Evolutionary conservation across 371 early-diverging fungal genomes (phyloP), one percentile per base, ranked within the genome.

Genomic region (Mortierella sp.): DNA sequence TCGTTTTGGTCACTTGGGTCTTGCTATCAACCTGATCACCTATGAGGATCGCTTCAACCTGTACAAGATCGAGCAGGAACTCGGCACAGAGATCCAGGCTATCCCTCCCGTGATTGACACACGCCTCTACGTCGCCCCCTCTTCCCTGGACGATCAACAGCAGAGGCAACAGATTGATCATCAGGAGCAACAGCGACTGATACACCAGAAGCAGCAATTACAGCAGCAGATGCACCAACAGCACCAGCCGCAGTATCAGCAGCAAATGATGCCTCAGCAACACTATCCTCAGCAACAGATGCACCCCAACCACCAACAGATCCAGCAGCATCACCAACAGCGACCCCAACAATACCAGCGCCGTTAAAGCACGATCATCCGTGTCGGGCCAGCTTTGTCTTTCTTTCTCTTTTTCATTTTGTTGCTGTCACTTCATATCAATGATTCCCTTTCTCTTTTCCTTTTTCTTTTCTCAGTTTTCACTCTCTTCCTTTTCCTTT

Each of bases 21-120:
- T 99, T 29, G 99, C 99, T 21, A 97, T 99, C 88, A 99, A 98
- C 88, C 91, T 99, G 83, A 96, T 99, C 80, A 98, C 99, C 4
- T 95, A 97, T 83, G 99, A 99, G 80, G 98, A 99, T 88, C 92
- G 98, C 72, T 97, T 96, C 89, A 97, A 97, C 88, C 91, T 99
- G 71, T 98, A 97, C 92, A 94, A 95, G 89, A 98, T 99, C 78
- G 99, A 99, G 88, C 97, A 98, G 81, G 98, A 98, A 88, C 92
- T 98, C 48, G 99, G 99, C 46, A 99, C 99, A 38, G 98, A 98
- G 89, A 99, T 99, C 81, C 93, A 93, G 83, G 96, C 99, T 73
- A 99, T 99, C 75, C 99, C 99, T 44, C 95, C 97, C 1, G 95
- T 95, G 65, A 97, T 99, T 81, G 98, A 98, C 92, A 96, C 96